Evolutionary conservation across 176 grass and related monocot genomes (phyloP).

Genomic region (Miscanthus lutarioriparius): DNA sequence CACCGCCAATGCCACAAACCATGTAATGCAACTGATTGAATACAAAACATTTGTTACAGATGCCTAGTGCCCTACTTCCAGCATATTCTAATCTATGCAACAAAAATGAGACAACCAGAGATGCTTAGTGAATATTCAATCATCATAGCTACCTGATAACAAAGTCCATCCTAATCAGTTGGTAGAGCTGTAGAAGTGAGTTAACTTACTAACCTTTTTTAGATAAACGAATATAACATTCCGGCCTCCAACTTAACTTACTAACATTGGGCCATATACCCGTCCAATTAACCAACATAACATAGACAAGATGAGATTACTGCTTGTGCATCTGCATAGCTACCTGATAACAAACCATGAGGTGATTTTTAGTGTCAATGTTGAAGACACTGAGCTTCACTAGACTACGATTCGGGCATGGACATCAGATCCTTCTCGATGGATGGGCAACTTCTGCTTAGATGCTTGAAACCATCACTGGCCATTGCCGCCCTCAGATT

Average conservation of each 20-base stretch:
- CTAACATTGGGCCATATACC: not conserved
- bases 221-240: not conserved
- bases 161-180: not conserved
- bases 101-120: not conserved
- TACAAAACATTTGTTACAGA: too few species aligned
- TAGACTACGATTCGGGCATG: not conserved
- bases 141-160: not conserved
- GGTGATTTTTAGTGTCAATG: not conserved
- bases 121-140: not conserved
- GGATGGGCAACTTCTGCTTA: conserved; percentile 3
- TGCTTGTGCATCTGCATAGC: not conserved
- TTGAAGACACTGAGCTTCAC: not conserved
- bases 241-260: not conserved
- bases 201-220: not conserved
- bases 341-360: not conserved
- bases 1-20: not conserved
- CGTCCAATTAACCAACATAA: not conserved
- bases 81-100: too few species aligned
- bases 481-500: conserved; percentile 17
- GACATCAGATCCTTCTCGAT: conserved; percentile 20
- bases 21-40: not conserved
- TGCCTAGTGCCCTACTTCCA: too few species aligned
- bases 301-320: not conserved
- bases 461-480: conserved; percentile 15
- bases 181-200: not conserved